phyloP scores from a whole-genome alignment of 805 yeast species.

The Brettanomyces sp. region DNA sequence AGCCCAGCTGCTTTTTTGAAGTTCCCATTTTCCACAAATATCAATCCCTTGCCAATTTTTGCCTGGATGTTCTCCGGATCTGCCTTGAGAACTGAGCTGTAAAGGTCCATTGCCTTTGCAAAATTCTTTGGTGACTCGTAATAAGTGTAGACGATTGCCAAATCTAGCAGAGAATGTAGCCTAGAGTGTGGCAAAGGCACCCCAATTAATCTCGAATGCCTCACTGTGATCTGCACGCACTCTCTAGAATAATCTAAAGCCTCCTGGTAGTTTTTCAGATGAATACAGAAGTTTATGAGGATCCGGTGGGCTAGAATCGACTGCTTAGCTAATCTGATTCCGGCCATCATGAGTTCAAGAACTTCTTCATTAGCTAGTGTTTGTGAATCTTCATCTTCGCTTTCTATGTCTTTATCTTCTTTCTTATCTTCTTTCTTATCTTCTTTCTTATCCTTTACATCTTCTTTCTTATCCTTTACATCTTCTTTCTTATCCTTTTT shows the following conservation, averaged over 20 bases:
- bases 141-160: slow-evolving; percentile 74
- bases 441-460: background rate
- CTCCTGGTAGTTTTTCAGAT: slow-evolving; percentile 51
- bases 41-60: slow-evolving; percentile 72
- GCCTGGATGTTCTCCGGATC: slow-evolving; percentile 42
- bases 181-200: slow-evolving; percentile 41
- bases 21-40: slow-evolving; percentile 57
- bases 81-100: slow-evolving; percentile 45
- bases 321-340: slow-evolving; percentile 24
- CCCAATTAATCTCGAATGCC: slow-evolving; percentile 36
- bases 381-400: background rate
- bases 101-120: slow-evolving; percentile 61
- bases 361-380: slow-evolving; percentile 28
- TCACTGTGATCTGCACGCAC: slow-evolving; percentile 49
- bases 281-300: slow-evolving; percentile 48
- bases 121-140: slow-evolving; percentile 88
- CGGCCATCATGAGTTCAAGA: slow-evolving; percentile 29
- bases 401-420: background rate
- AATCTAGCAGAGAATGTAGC: slow-evolving; percentile 48
- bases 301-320: slow-evolving; percentile 61
- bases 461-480: slow-evolving; percentile 6
- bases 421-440: background rate
- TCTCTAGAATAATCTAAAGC: slow-evolving; percentile 52
- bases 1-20: slow-evolving; percentile 44
- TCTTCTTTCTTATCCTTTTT: background rate